Evolutionary conservation across 2,329 filamentous ascomycete genomes (phyloP), one percentile per base, ranked within the genome.

Genomic region (Endocalyx cinctus): DNA sequence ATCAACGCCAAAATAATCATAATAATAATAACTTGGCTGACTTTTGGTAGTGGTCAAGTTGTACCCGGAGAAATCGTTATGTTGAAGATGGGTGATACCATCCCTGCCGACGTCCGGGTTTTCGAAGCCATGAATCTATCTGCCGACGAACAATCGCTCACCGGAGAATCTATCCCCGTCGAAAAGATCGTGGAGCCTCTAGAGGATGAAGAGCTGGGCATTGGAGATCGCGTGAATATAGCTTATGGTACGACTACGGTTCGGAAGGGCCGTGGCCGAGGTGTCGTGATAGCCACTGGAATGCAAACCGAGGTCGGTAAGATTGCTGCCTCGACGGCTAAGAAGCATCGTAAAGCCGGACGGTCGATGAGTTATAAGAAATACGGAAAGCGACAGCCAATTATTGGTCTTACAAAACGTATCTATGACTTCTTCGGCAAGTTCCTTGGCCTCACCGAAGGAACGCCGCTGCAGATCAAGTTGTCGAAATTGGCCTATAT

Each of bases 401-500:
- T 70, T 8, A 61, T 72, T 12, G 69, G 69, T 11, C 51, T 68
- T 17, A 41, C 57, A 4, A 70, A 64, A 52, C 69, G 70, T 31
- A 58, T 59, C 18, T 71, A 67, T 37, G 66, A 72, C 45, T 59
- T 66, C 13, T 44, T 71, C 27, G 72, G 72, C 44, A 74, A 76
- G 55, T 78, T 81, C 46, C 67, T 82, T 33, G 78, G 73, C 30
- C 52, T 77, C 17, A 72, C 69, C 4, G 70, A 80, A 39, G 86
- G 86, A 18, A 92, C 86, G 3, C 86, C 86, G 4, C 66, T 92
- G 30, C 84, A 89, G 60, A 76, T 81, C 43, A 88, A 86, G 59
- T 67, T 92, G 31, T 83, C 82, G 39, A 84, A 84, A 47, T 70
- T 92, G 39, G 86, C 86, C 10, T 82, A 88, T 36, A 64, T 84